Percentiles rank a stretch among this genome's conserved stretches.
phyloP scores from a whole-genome alignment of 1,284 basidiomycete genomes.

The Tilletia caries region DNA sequence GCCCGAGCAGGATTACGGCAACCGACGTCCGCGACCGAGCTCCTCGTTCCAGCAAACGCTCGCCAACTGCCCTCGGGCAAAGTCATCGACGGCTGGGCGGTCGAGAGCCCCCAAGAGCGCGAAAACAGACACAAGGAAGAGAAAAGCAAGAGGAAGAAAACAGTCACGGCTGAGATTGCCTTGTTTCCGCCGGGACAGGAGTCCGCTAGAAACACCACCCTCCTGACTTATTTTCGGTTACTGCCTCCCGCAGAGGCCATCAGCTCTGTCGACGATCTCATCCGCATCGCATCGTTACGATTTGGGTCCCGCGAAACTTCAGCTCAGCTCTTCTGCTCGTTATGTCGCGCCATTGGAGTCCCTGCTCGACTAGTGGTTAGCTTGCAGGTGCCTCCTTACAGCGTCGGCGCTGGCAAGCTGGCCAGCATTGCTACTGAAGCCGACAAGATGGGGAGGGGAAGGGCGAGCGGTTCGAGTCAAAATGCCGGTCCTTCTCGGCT shows the following conservation, averaged over 20 bases:
- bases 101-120: constrained; percentile 40
- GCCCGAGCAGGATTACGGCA: constrained; percentile 46
- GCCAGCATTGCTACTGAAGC: constrained; percentile 35
- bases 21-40: constrained; percentile 23
- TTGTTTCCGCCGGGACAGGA: constrained; percentile 41
- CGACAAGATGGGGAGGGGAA: constrained; percentile 15
- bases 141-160: constrained; percentile 15
- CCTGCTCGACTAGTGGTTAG: constrained; percentile 84
- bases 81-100: constrained; percentile 48
- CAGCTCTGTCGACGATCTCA: constrained; percentile 73
- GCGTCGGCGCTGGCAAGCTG: constrained; percentile 54
- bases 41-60: constrained; percentile 2
- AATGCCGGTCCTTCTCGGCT: background rate
- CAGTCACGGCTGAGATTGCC: constrained; percentile 55
- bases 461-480: background rate
- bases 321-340: constrained; percentile 83
- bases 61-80: constrained; percentile 23
- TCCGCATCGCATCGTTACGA: constrained; percentile 79
- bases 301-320: constrained; percentile 80
- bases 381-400: constrained; percentile 84
- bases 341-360: constrained; percentile 81
- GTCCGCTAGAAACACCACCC: constrained; percentile 15
- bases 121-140: constrained; percentile 32
- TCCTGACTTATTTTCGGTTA: constrained; percentile 48
- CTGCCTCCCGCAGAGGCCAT: constrained; percentile 67